Evolutionary conservation across 257 asterid genomes (phyloP).

Genomic region (Cinchona pubescens): DNA sequence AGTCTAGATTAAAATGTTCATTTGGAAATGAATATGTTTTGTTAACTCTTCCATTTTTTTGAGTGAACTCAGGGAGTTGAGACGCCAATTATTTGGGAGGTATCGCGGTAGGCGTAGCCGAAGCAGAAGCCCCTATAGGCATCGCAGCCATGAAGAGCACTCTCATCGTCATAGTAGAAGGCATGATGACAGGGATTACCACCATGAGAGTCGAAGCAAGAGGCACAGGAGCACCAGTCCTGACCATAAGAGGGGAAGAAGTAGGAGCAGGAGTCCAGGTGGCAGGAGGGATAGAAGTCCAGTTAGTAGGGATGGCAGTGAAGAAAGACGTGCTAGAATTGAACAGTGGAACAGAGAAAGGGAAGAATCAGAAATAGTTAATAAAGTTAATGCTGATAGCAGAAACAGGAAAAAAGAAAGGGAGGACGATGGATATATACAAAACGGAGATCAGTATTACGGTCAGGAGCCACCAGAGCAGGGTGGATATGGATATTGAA

Average conservation of each 20-base stretch:
- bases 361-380: slow-evolving; percentile 57
- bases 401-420: slow-evolving; percentile 29
- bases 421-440: slow-evolving; percentile 25
- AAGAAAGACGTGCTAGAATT: slow-evolving; percentile 93
- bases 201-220: slow-evolving; percentile 73
- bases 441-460: slow-evolving; percentile 32
- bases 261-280: slow-evolving; percentile 66
- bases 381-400: slow-evolving; percentile 28
- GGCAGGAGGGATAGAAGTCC: slow-evolving; percentile 71
- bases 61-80: slow-evolving; percentile 34
- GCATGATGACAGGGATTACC: slow-evolving; percentile 58
- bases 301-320: slow-evolving; percentile 92
- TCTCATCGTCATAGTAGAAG: slow-evolving; percentile 74
- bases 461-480: slow-evolving; percentile 26
- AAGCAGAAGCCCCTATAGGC: slow-evolving; percentile 90
- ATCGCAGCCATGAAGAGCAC: slow-evolving; percentile 80
- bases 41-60: neutral
- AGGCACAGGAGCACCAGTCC: slow-evolving; percentile 66
- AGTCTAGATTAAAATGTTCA: neutral
- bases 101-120: slow-evolving; percentile 41
- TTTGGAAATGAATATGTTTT: neutral
- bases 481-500: slow-evolving; percentile 44
- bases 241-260: slow-evolving; percentile 55
- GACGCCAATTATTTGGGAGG: slow-evolving; percentile 83
- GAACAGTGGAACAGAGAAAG: slow-evolving; percentile 95